Base-by-base conservation (phyloP, 2,329 filamentous ascomycete genomes). In the Paramyrothecium roridum region DNA sequence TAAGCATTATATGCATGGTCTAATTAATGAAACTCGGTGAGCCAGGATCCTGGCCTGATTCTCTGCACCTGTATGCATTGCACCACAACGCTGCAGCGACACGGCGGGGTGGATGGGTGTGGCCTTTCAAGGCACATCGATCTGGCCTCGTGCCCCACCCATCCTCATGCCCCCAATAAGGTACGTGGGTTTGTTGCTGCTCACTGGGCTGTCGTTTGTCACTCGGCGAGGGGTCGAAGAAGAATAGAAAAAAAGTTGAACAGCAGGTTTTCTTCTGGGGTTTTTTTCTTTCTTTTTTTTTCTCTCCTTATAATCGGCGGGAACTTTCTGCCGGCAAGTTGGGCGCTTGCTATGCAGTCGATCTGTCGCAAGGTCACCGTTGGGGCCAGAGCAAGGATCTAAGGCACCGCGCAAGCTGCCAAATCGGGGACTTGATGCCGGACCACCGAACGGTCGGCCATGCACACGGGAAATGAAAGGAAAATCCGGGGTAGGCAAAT, bases 401-500 rank as follows among this genome's bases (percentile, higher is more conserved):
- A 43, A 13, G 37, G 37, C n/a, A 43, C 37, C 12, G 13, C 37
- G 6, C n/a, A 16, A 43, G 37, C 37, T 43, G 12, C 37, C 37
- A 43, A 43, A 43, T 43, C 37, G 37, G 37, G 37, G 37, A 43
- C 37, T 43, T 19, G 37, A 43, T 43, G 37, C 37, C 37, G 37
- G n/a, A 19, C 37, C 37, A 43, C 37, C 37, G 37, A 43, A 43
- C 37, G 37, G 7, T 19, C 37, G 37, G 13, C 16, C 37, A 43
- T 43, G 37, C 37, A 43, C 37, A 13, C 37, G 37, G 37, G 37
- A 43, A 43, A 43, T 43, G 37, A 43, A 30, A 30, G 22, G 48
- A 50, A 50, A 50, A 50, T 50, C 48, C 48, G 48, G 48, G 48
- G 48, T 50, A 50, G 21, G 21, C 10, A 30, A 50, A 13, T 21